Conservation (phyloP, 2,329 filamentous ascomycete genomes). For the Cladosporium sphaerospermum region DNA sequence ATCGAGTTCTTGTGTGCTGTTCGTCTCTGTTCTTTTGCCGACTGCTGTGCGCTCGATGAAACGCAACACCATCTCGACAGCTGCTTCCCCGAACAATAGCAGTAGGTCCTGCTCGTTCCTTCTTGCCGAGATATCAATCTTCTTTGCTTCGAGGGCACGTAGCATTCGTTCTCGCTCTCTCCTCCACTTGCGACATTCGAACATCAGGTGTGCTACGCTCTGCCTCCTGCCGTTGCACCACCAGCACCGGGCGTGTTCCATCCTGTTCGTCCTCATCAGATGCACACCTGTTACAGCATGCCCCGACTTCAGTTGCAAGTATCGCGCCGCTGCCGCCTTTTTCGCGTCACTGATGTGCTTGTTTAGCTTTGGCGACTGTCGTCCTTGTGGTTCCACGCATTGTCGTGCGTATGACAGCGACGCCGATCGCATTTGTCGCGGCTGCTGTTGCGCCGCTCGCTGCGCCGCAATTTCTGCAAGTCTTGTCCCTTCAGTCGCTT, state of each 20-base stretch:
- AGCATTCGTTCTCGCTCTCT: not conserved
- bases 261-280: not conserved
- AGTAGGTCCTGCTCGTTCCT: not conserved
- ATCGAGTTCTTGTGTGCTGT: not conserved
- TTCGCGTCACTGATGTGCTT: not conserved
- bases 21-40: not conserved
- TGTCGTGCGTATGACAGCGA: not conserved
- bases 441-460: not conserved
- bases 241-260: not conserved
- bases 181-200: slow-evolving; percentile 3
- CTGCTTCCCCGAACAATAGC: not conserved
- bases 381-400: not conserved
- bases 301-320: not conserved
- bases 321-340: not conserved
- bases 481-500: not conserved
- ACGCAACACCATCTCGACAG: not conserved
- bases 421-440: not conserved
- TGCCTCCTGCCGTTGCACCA: not conserved
- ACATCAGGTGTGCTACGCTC: not conserved
- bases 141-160: not conserved
- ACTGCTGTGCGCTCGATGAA: not conserved
- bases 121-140: not conserved
- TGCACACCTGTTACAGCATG: not conserved
- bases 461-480: not conserved
- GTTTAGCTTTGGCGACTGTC: not conserved